Conservation (phyloP, 208 protist species). For the Borovskyia barvae region DNA sequence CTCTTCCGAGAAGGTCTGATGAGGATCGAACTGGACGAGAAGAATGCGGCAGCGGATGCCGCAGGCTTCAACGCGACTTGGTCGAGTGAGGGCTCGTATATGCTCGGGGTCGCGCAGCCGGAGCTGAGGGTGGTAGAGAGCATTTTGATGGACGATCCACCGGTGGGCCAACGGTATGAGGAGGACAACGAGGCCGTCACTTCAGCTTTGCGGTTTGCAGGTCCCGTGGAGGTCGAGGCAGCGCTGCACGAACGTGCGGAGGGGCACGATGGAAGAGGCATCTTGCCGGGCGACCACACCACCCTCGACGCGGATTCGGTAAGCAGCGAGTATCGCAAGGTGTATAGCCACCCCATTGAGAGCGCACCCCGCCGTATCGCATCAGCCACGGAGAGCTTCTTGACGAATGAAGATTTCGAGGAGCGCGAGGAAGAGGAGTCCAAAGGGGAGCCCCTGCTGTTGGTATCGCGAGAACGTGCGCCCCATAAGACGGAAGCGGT, state of each 20-base stretch:
- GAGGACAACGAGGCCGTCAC: no score
- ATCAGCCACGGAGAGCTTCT: constrained; percentile 23
- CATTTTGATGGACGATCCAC: constrained; percentile 10
- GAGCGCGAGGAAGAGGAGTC: constrained; percentile 19
- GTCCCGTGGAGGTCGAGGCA: no score
- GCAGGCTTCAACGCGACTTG: constrained; percentile 27
- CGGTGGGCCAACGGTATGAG: neutral
- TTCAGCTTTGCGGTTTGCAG: no score
- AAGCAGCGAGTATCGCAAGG: constrained; percentile 7
- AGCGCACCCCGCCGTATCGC: constrained; percentile 17
- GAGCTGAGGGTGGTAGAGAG: constrained; percentile 11
- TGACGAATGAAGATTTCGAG: constrained; percentile 22
- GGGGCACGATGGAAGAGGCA: constrained; percentile 3
- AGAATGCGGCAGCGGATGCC: constrained; percentile 40
- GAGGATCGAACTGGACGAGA: constrained; percentile 33
- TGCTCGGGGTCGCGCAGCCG: constrained; percentile 6
- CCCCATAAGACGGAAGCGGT: no score
- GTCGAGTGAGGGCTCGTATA: constrained; percentile 4
- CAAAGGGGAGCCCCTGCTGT: neutral
- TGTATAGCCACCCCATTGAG: constrained; percentile 28
- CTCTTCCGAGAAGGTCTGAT: constrained; percentile 42
- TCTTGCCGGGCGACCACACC: no score
- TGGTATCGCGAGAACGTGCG: no score
- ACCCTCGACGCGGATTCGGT: constrained; percentile 6
- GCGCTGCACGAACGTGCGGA: constrained; percentile 1